Evolutionary conservation across 2,329 filamentous ascomycete species (phyloP).

Genomic region (Colletotrichum phormii): DNA sequence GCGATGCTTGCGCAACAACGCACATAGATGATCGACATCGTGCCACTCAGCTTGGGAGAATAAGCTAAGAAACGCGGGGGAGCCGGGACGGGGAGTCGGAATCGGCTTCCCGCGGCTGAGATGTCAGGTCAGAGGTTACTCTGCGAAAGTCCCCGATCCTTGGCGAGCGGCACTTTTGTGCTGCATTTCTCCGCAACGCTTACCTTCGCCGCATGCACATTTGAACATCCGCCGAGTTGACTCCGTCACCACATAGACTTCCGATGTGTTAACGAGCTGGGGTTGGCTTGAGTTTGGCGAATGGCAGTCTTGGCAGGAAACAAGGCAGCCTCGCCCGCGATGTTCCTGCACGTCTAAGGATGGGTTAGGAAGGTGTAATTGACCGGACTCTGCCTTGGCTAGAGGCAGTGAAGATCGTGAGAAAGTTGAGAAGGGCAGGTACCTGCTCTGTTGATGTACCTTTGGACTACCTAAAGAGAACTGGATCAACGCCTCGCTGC

Average conservation of each 20-base stretch:
- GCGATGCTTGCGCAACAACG: background rate
- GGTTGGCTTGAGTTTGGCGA: background rate
- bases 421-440: background rate
- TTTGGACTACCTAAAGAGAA: background rate
- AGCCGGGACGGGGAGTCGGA: background rate
- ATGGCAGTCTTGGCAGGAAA: background rate
- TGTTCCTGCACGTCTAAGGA: background rate
- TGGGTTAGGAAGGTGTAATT: background rate
- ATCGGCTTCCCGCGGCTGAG: background rate
- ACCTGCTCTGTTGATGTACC: background rate
- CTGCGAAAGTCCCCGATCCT: background rate
- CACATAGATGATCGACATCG: background rate
- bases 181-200: background rate
- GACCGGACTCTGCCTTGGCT: background rate
- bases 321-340: background rate
- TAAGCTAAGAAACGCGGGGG: background rate
- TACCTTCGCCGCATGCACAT: background rate
- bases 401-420: background rate
- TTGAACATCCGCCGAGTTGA: background rate
- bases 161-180: background rate
- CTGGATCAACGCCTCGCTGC: background rate
- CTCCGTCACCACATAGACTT: slow-evolving; percentile 1
- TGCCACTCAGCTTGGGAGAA: background rate
- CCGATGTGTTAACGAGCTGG: background rate
- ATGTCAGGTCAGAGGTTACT: background rate